Conservation (phyloP, 768 basidiomycete genomes). For the Termitomyces sp. region DNA sequence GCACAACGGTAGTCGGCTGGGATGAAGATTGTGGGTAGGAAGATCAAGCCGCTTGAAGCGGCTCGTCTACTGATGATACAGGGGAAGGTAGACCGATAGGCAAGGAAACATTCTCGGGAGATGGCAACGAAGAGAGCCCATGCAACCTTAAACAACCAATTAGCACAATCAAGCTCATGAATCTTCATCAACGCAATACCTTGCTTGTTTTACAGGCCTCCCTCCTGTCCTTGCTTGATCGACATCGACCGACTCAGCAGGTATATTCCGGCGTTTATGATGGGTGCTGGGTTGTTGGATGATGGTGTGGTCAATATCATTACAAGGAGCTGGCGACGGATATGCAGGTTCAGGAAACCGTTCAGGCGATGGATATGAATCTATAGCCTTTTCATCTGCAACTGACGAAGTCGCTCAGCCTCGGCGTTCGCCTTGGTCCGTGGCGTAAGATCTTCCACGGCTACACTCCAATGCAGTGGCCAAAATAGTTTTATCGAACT, state of each 20-base stretch:
- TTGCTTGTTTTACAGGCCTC: constrained; percentile 13
- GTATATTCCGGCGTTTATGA: constrained; percentile 11
- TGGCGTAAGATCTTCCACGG: constrained; percentile 24
- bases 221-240: no score
- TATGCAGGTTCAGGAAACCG: constrained; percentile 8
- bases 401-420: constrained; percentile 1
- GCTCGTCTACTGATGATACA: constrained; percentile 3
- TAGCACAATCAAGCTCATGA: background rate
- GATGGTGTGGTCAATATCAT: background rate
- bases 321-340: background rate
- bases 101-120: background rate
- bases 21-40: background rate
- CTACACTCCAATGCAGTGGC: constrained; percentile 20
- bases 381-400: background rate
- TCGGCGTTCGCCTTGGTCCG: constrained; percentile 12
- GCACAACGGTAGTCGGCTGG: background rate
- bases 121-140: background rate
- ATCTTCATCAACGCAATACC: constrained; percentile 2
- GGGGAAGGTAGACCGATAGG: constrained; percentile 11
- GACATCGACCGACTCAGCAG: background rate
- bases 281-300: background rate
- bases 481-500: constrained; percentile 8
- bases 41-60: background rate
- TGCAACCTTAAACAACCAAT: background rate
- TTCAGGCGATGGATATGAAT: constrained; percentile 15